Conservation (phyloP, 768 basidiomycete genomes). For the Cystofilobasidium capitatum region DNA sequence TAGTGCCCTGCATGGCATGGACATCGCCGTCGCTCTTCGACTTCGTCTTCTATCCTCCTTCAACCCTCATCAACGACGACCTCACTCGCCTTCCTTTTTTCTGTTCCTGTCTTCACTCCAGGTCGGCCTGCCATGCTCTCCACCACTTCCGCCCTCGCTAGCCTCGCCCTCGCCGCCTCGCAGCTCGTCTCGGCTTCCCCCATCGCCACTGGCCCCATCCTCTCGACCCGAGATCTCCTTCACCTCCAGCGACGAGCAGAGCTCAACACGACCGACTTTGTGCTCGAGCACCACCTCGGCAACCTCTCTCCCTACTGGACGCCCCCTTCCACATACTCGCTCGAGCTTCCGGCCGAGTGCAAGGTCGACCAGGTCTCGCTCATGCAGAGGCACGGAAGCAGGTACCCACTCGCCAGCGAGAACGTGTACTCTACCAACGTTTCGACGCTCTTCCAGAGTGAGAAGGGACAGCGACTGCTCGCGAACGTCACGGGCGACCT, state of each 20-base stretch:
- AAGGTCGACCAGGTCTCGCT: constrained; percentile 22
- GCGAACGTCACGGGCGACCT: constrained; percentile 39
- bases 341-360: constrained; percentile 17
- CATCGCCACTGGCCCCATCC: neutral
- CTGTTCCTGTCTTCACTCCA: neutral
- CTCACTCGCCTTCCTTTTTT: neutral
- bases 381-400: constrained; percentile 44
- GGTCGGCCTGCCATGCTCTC: neutral
- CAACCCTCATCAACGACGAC: neutral
- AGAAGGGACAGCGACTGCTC: constrained; percentile 32
- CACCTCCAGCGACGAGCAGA: neutral
- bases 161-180: neutral
- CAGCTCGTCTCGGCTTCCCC: neutral
- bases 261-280: neutral
- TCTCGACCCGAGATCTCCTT: neutral
- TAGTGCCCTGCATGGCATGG: no score
- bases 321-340: constrained; percentile 3
- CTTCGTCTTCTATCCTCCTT: neutral
- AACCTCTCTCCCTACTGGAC: constrained; percentile 21
- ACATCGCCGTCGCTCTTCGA: no score
- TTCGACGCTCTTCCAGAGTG: constrained; percentile 35
- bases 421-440: constrained; percentile 39
- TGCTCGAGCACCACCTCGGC: constrained; percentile 13
- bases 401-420: constrained; percentile 40
- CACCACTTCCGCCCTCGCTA: neutral